Evolutionary conservation across 768 basidiomycete species (phyloP).

Genomic region (Mycena galericulata): DNA sequence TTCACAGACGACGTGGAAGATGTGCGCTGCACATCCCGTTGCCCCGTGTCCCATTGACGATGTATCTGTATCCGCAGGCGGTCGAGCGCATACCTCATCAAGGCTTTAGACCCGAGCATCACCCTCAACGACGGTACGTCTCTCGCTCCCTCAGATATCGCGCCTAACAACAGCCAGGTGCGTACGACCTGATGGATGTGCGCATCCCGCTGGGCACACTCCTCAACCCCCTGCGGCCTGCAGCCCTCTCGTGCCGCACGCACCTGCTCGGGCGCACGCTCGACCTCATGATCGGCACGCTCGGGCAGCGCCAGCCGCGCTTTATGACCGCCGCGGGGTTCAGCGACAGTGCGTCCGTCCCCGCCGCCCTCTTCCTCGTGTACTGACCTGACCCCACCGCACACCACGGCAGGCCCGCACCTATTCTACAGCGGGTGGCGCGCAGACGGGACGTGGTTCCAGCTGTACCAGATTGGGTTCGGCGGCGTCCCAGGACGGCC

Average conservation of each 20-base stretch:
- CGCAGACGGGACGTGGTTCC: slow-evolving; percentile 43
- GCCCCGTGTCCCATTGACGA: not conserved
- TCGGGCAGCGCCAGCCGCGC: slow-evolving; percentile 43
- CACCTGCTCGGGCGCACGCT: slow-evolving; percentile 44
- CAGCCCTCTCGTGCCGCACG: slow-evolving; percentile 45
- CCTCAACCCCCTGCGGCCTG: slow-evolving; percentile 44
- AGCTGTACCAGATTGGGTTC: slow-evolving; percentile 46
- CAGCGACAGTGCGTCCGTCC: slow-evolving; percentile 33
- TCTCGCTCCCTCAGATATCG: too few relatives aligned
- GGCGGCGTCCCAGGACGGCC: slow-evolving; percentile 36
- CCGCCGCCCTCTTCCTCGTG: not conserved
- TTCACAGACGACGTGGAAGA: slow-evolving; percentile 29
- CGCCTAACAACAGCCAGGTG: slow-evolving; percentile 29
- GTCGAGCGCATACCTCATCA: slow-evolving; percentile 41
- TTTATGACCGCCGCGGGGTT: slow-evolving; percentile 46
- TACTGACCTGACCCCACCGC: not conserved
- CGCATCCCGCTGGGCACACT: slow-evolving; percentile 45
- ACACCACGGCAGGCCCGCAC: slow-evolving; percentile 42
- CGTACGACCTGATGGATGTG: slow-evolving; percentile 45
- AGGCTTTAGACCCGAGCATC: slow-evolving; percentile 44
- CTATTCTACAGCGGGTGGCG: slow-evolving; percentile 46
- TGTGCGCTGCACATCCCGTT: slow-evolving; percentile 13
- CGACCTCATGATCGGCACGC: slow-evolving; percentile 43
- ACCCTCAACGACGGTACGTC: slow-evolving; percentile 42
- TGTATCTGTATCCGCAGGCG: slow-evolving; percentile 25